phyloP scores from a whole-genome alignment of 306 rosid species.

The Rubus idaeus region DNA sequence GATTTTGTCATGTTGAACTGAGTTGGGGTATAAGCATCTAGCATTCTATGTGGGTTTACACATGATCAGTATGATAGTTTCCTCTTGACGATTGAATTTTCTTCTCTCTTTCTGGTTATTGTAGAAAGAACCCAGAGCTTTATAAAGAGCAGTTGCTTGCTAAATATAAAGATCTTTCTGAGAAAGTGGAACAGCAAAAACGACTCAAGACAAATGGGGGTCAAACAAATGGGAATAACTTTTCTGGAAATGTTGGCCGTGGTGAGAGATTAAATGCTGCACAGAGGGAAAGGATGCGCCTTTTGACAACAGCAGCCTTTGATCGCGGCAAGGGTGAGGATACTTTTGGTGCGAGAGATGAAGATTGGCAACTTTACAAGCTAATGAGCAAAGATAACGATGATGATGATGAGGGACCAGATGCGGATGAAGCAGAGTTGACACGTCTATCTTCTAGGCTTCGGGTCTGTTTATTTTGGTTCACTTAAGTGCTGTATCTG shows the following conservation, averaged over 20 bases:
- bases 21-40: neutral
- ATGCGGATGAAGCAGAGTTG: constrained; percentile 71
- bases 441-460: constrained; percentile 72
- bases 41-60: neutral
- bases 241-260: constrained; percentile 75
- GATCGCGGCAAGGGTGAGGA: constrained; percentile 98
- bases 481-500: neutral
- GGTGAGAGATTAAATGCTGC: constrained; percentile 95
- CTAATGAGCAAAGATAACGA: constrained; percentile 73
- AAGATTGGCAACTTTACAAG: constrained; percentile 97
- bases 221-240: constrained; percentile 58
- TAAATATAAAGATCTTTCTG: constrained; percentile 73
- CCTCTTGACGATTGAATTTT: constrained; percentile 18
- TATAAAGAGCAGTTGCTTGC: constrained; percentile 71
- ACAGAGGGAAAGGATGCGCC: constrained; percentile 98
- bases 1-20: neutral
- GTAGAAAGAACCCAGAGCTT: constrained; percentile 85
- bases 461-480: constrained; percentile 52
- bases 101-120: constrained; percentile 15
- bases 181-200: constrained; percentile 71
- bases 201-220: constrained; percentile 64
- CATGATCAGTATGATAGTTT: constrained; percentile 20
- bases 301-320: constrained; percentile 93
- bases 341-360: constrained; percentile 84
- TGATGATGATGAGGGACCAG: constrained; percentile 72